A percentile compares a stretch with the other conserved stretches of the same genome.
phyloP scores from a whole-genome alignment of 2,329 filamentous ascomycete genomes.

The Xylariaceae sp. region DNA sequence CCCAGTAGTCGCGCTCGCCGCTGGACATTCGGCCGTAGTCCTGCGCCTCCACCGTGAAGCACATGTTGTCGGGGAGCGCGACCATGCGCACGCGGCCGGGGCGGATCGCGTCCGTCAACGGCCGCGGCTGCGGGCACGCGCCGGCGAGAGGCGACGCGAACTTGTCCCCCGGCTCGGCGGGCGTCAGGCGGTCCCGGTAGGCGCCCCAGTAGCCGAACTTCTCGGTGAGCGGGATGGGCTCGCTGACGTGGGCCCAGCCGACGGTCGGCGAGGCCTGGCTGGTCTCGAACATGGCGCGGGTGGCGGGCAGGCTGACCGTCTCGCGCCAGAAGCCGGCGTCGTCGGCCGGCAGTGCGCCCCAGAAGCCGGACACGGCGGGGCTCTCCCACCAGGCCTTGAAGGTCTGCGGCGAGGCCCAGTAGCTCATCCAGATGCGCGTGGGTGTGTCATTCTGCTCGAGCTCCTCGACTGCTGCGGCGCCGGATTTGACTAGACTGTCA shows the following conservation, averaged over 20 bases:
- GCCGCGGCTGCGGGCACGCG: background rate
- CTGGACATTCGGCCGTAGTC: background rate
- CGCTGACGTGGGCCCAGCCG: background rate
- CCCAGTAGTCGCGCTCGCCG: background rate
- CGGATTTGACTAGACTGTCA: background rate
- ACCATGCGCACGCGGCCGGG: background rate
- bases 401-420: background rate
- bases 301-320: background rate
- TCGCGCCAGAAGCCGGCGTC: background rate
- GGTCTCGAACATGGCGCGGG: background rate
- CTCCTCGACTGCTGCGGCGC: background rate
- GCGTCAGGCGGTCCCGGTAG: background rate
- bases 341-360: background rate
- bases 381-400: slow-evolving; percentile 1
- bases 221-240: background rate
- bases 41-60: background rate
- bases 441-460: background rate
- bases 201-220: background rate
- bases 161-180: background rate
- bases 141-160: background rate
- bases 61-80: background rate
- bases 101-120: background rate
- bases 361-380: background rate
- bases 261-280: background rate
- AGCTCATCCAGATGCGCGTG: background rate